A percentile compares a stretch with the other conserved stretches of the same genome.
These are phyloP conservation scores for Cryptococcus wingfieldii DNA, from an alignment of 1,284 basidiomycete species.

Conservation along the genomic window DNA sequence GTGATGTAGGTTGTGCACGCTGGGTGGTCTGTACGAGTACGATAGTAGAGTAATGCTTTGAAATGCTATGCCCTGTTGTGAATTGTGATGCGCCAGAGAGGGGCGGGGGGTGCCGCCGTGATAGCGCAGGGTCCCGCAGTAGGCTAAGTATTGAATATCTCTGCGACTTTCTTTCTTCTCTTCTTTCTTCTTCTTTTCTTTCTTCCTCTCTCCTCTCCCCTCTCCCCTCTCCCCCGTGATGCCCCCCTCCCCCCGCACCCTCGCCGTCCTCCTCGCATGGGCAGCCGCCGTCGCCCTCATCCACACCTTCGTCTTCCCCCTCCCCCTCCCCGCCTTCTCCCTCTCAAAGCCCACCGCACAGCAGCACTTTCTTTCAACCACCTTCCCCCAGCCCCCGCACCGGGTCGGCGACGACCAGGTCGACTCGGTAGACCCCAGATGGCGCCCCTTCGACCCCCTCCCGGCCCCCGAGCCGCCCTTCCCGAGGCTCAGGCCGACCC, in stretches of 20 bases:
- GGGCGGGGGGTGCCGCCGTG: too few relatives aligned
- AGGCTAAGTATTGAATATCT: too few relatives aligned
- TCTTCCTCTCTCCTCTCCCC: too few relatives aligned
- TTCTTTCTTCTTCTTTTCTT: too few relatives aligned
- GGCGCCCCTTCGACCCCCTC: conserved; percentile 31
- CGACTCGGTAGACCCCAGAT: conserved; percentile 32
- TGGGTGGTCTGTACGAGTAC: too few relatives aligned
- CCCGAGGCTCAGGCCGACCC: conserved; percentile 33
- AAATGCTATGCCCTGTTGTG: too few relatives aligned
- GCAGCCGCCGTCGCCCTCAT: conserved; percentile 21
- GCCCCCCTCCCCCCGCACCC: conserved; percentile 13
- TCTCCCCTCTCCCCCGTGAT: too few relatives aligned
- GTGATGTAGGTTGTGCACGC: too few relatives aligned
- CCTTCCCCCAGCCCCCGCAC: conserved; percentile 25
- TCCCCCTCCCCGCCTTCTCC: conserved; percentile 23
- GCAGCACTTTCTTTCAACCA: conserved; percentile 18
- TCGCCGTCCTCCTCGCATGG: conserved; percentile 25
- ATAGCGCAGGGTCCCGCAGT: too few relatives aligned
- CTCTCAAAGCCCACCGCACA: conserved; percentile 8
- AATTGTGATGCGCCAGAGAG: too few relatives aligned
- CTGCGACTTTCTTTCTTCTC: too few relatives aligned
- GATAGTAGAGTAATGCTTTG: too few relatives aligned
- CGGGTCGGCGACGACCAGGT: conserved; percentile 28
- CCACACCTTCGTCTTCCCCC: conserved; percentile 22
- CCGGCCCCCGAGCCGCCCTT: conserved; percentile 31